Evolutionary conservation across 2,329 filamentous ascomycete genomes (phyloP), one percentile per base, ranked within the genome.

Genomic region (Albifimbria verrucaria): DNA sequence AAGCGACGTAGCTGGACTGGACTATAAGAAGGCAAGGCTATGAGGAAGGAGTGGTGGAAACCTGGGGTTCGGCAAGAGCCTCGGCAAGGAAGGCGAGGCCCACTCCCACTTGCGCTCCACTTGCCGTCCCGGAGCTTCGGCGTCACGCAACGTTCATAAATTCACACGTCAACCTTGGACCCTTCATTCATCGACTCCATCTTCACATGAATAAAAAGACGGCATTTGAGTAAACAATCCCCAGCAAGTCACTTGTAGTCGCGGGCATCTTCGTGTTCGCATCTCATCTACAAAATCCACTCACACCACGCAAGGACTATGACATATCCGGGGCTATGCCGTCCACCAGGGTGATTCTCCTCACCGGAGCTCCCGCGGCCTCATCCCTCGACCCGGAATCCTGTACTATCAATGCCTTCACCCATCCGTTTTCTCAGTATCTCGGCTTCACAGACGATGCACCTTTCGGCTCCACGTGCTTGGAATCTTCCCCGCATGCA

Each of bases 301-400:
- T n/a, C 51, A 49, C 17, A 28, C 50, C 6, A 24, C 2, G 18
- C 20, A 25, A 51, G 28, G 24, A 42, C 32, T 5, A 36, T 17
- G 26, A 36, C 5, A 20, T 41, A 18, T 43, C 52, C 23, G n/a
- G 28, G 32, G 49, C 2, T 32, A 67, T 70, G 62, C 41, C 63
- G 7, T 28, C 5, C 10, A 59, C 65, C 17, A 62, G 54, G 22
- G 62, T 79, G 42, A 69, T 80, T 18, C 60, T 73, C 50, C 64
- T 73, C 57, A 58, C 65, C 24, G 72, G 72, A 9, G 67, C 72
- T 11, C 72, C 71, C 5, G 46, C 65, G 3, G 48, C 68, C n/a
- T 59, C 62, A 17, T 59, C 65, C 9, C 48, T 73, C 26, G 57
- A 59, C 20, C 50, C 61, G 17, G 53, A 65, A 12, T 60, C 67